Conservation (phyloP, 2,329 filamentous ascomycete genomes). For the Colletotrichum lupini region DNA sequence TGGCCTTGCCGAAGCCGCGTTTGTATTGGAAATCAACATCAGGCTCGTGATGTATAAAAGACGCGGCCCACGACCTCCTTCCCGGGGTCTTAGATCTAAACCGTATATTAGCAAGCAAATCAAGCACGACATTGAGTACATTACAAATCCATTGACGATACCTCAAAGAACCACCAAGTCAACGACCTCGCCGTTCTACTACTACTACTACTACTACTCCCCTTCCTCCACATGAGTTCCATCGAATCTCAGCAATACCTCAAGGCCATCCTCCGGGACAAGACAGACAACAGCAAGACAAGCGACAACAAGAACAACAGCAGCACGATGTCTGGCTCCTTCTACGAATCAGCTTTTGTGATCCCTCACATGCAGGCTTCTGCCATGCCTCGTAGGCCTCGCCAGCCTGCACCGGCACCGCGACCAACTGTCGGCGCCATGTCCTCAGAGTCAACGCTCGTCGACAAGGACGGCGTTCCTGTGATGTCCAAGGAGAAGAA, state of each 20-base stretch:
- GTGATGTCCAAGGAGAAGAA: constrained; percentile 26
- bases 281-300: background rate
- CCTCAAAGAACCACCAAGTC: background rate
- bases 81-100: background rate
- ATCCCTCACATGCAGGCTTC: constrained; percentile 28
- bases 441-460: constrained; percentile 30
- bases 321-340: constrained; percentile 22
- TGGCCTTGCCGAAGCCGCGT: constrained; percentile 3
- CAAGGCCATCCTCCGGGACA: constrained; percentile 29
- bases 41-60: constrained; percentile 10
- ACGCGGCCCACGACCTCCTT: constrained; percentile 2
- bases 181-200: background rate
- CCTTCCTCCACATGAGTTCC: constrained; percentile 17
- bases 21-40: constrained; percentile 7
- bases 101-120: background rate
- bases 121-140: background rate
- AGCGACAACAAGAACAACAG: background rate
- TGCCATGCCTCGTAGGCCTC: constrained; percentile 27
- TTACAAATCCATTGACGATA: background rate
- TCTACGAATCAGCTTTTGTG: constrained; percentile 32
- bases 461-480: constrained; percentile 27
- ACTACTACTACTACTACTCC: too few relatives aligned
- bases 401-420: constrained; percentile 12
- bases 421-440: constrained; percentile 11
- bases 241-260: constrained; percentile 23